These are phyloP conservation scores for Alternaria triticina DNA, from an alignment of 2,329 filamentous ascomycete species.

Conservation along the genomic window DNA sequence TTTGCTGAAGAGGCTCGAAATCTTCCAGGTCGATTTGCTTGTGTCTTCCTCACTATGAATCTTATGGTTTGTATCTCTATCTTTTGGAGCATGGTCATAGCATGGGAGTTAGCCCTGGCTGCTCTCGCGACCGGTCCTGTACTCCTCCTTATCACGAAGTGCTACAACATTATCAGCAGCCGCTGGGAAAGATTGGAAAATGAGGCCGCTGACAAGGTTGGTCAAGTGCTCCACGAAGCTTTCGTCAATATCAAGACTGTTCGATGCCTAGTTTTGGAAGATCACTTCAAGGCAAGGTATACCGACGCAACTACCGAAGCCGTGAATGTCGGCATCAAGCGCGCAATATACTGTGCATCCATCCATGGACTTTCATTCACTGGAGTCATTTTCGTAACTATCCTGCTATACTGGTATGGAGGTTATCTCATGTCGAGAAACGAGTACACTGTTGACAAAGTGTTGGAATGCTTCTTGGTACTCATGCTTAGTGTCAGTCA, in stretches of 20 bases:
- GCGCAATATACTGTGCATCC: slow-evolving; percentile 70
- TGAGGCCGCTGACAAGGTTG: slow-evolving; percentile 64
- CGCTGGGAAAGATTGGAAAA: slow-evolving; percentile 77
- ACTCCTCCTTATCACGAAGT: slow-evolving; percentile 69
- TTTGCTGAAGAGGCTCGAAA: slow-evolving; percentile 89
- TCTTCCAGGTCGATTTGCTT: slow-evolving; percentile 77
- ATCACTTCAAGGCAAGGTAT: slow-evolving; percentile 72
- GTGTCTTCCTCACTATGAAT: slow-evolving; percentile 69
- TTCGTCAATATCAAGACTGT: slow-evolving; percentile 82
- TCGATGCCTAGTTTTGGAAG: slow-evolving; percentile 74
- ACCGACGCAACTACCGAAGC: slow-evolving; percentile 57
- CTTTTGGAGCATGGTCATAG: slow-evolving; percentile 74
- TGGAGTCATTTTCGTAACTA: slow-evolving; percentile 73
- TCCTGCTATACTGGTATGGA: slow-evolving; percentile 85
- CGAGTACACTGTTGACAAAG: slow-evolving; percentile 60
- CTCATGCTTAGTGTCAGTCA: slow-evolving; percentile 84
- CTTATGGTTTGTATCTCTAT: slow-evolving; percentile 74
- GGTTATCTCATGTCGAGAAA: slow-evolving; percentile 65
- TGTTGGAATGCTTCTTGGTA: slow-evolving; percentile 79
- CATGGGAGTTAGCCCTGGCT: slow-evolving; percentile 83
- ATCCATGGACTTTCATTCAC: slow-evolving; percentile 82
- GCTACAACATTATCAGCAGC: slow-evolving; percentile 69
- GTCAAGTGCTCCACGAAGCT: slow-evolving; percentile 73
- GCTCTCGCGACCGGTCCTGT: slow-evolving; percentile 72
- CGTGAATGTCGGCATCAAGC: slow-evolving; percentile 67